These are phyloP conservation scores for Sugiyamaella pinicola DNA, from an alignment of 1,139 yeast species.

Conservation along the genomic window DNA sequence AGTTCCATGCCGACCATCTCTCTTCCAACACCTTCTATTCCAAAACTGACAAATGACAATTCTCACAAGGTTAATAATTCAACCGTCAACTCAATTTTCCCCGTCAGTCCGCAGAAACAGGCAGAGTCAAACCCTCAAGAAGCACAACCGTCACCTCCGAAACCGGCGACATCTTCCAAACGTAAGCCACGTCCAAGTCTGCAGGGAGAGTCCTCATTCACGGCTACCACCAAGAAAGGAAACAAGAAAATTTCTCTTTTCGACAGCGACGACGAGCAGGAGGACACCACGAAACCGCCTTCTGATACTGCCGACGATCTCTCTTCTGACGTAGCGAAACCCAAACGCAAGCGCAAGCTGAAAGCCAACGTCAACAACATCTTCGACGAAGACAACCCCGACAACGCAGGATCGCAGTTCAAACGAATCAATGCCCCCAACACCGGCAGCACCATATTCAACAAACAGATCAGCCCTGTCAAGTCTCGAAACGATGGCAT, in stretches of 20 bases:
- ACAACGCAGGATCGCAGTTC: slow-evolving; percentile 31
- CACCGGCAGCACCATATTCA: slow-evolving; percentile 15
- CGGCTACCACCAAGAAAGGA: slow-evolving; percentile 24
- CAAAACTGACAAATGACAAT: not conserved
- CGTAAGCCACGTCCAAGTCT: slow-evolving; percentile 22
- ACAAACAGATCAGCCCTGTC: slow-evolving; percentile 31
- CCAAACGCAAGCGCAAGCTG: slow-evolving; percentile 27
- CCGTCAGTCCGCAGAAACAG: not conserved
- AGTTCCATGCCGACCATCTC: not conserved
- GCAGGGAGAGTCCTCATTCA: slow-evolving; percentile 20
- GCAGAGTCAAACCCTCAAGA: not conserved
- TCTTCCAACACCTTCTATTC: slow-evolving; percentile 4
- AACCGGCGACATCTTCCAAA: not conserved
- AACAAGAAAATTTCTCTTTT: slow-evolving; percentile 30
- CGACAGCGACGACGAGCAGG: slow-evolving; percentile 26
- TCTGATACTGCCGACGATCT: slow-evolving; percentile 10
- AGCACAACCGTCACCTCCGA: not conserved
- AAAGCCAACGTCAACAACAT: slow-evolving; percentile 25
- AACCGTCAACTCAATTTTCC: not conserved
- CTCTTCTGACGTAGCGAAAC: slow-evolving; percentile 4
- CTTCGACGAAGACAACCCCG: slow-evolving; percentile 29
- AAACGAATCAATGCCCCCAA: slow-evolving; percentile 24
- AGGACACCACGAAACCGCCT: slow-evolving; percentile 1
- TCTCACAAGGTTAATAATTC: not conserved
- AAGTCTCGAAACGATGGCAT: slow-evolving; percentile 27